Evolutionary conservation across 805 yeast genomes (phyloP).

Genomic region (Saccharomyces kudriavzevii): DNA sequence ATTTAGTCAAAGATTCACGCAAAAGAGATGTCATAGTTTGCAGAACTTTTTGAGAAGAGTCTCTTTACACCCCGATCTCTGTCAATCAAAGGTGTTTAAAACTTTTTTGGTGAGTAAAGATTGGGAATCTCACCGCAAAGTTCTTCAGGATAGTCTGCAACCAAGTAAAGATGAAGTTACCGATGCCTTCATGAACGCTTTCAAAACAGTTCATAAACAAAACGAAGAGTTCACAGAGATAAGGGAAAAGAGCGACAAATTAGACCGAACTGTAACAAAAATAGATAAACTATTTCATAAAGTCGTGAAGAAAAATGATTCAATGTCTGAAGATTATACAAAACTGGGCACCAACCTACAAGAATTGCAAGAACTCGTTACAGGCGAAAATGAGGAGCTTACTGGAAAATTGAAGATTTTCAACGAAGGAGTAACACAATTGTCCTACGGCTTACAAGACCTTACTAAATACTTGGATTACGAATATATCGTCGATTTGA

Average conservation of each 20-base stretch:
- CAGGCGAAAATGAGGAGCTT: slow-evolving; percentile 25
- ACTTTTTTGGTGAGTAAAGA: slow-evolving; percentile 26
- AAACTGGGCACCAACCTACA: slow-evolving; percentile 63
- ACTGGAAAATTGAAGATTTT: slow-evolving; percentile 36
- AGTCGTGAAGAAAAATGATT: slow-evolving; percentile 63
- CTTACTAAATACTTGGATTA: slow-evolving; percentile 56
- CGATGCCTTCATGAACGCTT: slow-evolving; percentile 89
- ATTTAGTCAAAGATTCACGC: slow-evolving; percentile 76
- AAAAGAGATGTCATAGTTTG: slow-evolving; percentile 71
- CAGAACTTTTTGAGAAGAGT: slow-evolving; percentile 68
- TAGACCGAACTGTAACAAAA: slow-evolving; percentile 73
- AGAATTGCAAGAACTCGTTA: slow-evolving; percentile 55
- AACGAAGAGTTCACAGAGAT: slow-evolving; percentile 76
- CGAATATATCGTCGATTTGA: slow-evolving; percentile 71
- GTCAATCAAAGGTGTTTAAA: slow-evolving; percentile 52
- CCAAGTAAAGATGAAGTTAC: slow-evolving; percentile 59
- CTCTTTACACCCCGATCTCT: slow-evolving; percentile 63
- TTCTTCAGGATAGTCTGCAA: slow-evolving; percentile 18
- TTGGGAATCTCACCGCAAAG: slow-evolving; percentile 29
- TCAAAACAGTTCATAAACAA: slow-evolving; percentile 61
- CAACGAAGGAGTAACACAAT: slow-evolving; percentile 39
- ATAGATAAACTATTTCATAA: slow-evolving; percentile 72
- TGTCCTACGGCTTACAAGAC: slow-evolving; percentile 36
- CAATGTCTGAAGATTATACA: slow-evolving; percentile 63
- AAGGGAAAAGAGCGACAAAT: slow-evolving; percentile 69